Evolutionary conservation across 768 basidiomycete genomes (phyloP), one percentile per base, ranked within the genome.

Genomic region (Boletus subparvulus): DNA sequence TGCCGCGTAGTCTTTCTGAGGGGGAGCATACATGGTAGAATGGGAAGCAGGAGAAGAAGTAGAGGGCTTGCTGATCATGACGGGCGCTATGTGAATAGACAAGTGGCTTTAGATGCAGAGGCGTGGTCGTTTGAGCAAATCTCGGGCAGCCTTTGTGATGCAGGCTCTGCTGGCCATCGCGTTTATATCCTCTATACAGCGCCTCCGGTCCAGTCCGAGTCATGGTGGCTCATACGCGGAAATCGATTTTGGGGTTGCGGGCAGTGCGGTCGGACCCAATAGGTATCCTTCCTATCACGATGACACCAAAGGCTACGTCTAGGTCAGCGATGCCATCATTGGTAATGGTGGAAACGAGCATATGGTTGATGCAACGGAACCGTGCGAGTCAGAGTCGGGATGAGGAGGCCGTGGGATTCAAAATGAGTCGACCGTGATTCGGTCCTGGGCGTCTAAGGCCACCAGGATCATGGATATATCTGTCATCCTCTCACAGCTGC

Each of bases 1-100:
- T n/a, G 65, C 58, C 17, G 10, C 50, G 42, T 66, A 68, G 51
- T 68, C 65, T 60, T 68, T 68, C 41, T 60, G 55, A 16, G 64
- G 57, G 5, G 49, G 37, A 19, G 46, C 11, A 11, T 46, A 14
- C 55, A 46, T 56, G 12, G 17, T 13, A 3, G 35, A 35, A 10
- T 30, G 16, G 10, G 52, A 8, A 28, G 43, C 4, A 21, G 33
- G 37, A 33, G 40, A 28, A 35, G 47, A 49, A 17, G 50, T 14
- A 21, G 55, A 26, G n/a, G 41, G 39, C 46, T 37, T 32, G 21
- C 1, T 28, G 19, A 49, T 46, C 55, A 36, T 50, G 32, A 2
- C 24, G 36, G 21, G 32, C 4, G 14, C 6, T 5, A 39, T 24
- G 7, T 33, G 13, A 0, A 52, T 24, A 28, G 6, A 26, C 9